A percentile compares a stretch with the other conserved stretches of the same genome.
Conservation (phyloP, 2,329 filamentous ascomycete species). For the Fusarium penzigii region DNA sequence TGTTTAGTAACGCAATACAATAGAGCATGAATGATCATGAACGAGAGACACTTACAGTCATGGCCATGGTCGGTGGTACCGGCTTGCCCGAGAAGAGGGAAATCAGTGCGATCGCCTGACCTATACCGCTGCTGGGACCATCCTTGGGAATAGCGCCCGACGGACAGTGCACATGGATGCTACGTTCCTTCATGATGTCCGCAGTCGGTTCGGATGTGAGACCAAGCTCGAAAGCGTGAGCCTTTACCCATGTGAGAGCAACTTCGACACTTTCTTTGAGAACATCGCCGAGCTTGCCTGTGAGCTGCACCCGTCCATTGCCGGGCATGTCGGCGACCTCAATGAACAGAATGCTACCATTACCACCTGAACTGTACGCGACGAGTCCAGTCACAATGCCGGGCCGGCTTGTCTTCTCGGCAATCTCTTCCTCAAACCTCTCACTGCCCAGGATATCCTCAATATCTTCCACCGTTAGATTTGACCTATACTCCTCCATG, state of each 20-base stretch:
- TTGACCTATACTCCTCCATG: slow-evolving; percentile 69
- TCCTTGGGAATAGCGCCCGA: slow-evolving; percentile 96
- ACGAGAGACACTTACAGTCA: slow-evolving; percentile 66
- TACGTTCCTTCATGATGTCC: slow-evolving; percentile 94
- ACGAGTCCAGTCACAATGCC: slow-evolving; percentile 96
- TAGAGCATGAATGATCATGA: slow-evolving; percentile 18
- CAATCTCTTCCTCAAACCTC: slow-evolving; percentile 92
- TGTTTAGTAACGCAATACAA: slow-evolving; percentile 25
- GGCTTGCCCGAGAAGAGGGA: slow-evolving; percentile 83
- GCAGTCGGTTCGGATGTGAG: slow-evolving; percentile 77
- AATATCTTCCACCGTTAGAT: slow-evolving; percentile 75
- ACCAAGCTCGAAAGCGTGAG: slow-evolving; percentile 88
- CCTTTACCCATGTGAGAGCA: slow-evolving; percentile 94
- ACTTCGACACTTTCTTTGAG: slow-evolving; percentile 97
- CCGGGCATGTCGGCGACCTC: slow-evolving; percentile 98
- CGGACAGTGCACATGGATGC: slow-evolving; percentile 94
- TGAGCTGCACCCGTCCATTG: slow-evolving; percentile 87
- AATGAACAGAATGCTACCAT: slow-evolving; percentile 96
- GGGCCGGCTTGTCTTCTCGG: slow-evolving; percentile 79
- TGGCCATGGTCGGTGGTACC: slow-evolving; percentile 89
- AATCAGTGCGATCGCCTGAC: slow-evolving; percentile 90
- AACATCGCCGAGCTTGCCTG: slow-evolving; percentile 93
- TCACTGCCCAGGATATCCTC: slow-evolving; percentile 92
- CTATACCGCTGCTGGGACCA: slow-evolving; percentile 81
- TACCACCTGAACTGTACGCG: slow-evolving; percentile 88